These are phyloP conservation scores for Raffaelea arxii DNA, from an alignment of 2,329 filamentous ascomycete genomes.

Conservation along the genomic window DNA sequence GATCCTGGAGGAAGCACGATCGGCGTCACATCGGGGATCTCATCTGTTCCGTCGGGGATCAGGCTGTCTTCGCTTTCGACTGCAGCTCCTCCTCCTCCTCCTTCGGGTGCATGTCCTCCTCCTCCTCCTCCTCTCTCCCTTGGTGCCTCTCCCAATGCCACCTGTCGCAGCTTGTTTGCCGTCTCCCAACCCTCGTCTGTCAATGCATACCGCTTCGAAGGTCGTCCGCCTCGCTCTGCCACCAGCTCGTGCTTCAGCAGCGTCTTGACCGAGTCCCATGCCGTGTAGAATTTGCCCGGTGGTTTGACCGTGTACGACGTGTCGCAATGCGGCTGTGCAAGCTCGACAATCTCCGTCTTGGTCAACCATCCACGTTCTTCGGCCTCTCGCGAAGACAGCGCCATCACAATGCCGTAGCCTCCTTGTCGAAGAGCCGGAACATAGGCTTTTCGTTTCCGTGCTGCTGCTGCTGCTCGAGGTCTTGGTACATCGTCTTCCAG, in stretches of 20 bases:
- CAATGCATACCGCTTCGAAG: slow-evolving; percentile 56
- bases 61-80: background rate
- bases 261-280: slow-evolving; percentile 77
- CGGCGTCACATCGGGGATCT: slow-evolving; percentile 42
- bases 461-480: slow-evolving; percentile 4
- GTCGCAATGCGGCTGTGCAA: slow-evolving; percentile 63
- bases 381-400: slow-evolving; percentile 50
- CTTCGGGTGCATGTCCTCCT: background rate
- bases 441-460: slow-evolving; percentile 54
- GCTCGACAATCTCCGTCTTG: slow-evolving; percentile 58
- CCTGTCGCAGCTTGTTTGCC: slow-evolving; percentile 52
- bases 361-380: slow-evolving; percentile 47
- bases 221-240: slow-evolving; percentile 59
- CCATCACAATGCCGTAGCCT: slow-evolving; percentile 61
- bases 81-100: background rate
- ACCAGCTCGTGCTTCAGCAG: slow-evolving; percentile 64
- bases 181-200: slow-evolving; percentile 74
- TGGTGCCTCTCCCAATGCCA: slow-evolving; percentile 5
- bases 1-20: slow-evolving; percentile 53
- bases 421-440: slow-evolving; percentile 66
- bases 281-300: slow-evolving; percentile 63
- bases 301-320: slow-evolving; percentile 60
- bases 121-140: background rate
- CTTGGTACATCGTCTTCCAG: no score
- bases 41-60: slow-evolving; percentile 14